Evolutionary conservation across 495 filamentous ascomycete genomes (phyloP), one percentile per base, ranked within the genome.

Genomic region (Penicillium subrubescens): DNA sequence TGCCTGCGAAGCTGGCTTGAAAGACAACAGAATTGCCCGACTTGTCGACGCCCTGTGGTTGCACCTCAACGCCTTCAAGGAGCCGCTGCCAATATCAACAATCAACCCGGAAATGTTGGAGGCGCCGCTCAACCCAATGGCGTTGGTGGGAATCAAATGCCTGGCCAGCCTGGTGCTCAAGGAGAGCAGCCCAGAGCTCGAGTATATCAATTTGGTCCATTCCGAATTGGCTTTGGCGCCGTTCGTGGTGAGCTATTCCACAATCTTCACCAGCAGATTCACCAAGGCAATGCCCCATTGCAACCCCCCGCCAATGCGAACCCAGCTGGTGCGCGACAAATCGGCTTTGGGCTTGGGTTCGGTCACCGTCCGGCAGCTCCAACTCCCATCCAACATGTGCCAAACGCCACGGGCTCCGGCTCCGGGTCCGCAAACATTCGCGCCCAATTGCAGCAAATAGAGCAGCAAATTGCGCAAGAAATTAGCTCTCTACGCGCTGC

Each of bases 1-100:
- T 99, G 95, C 71, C 86, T 99, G 50, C 89, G 92, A 71, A 96
- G 94, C 74, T 99, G 95, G 95, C 81, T 99, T n/a, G 95, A 98
- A 79, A 88, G 95, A 59, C 95, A 99, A 74, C 96, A 98, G 74
- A 93, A 95, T 25, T 99, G 95, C 75, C 95, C 95, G 12, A 98
- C 94, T 4, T 99, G 95, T 73, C 88, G 95, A 61, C 84, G 92
- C 34, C 86, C 95, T 23, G 96, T 99, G 34, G 61, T 81, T 19
- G 67, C 66, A 2, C 67, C 75, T 15, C 73, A 76, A 51, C 69
- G 74, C 33, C 68, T 68, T 43, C 70, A 70, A 56, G 73, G 65
- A 37, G 60, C 74, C 52, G 68, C 58, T 23, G 75, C 61, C 15
- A 67, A 51, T 29, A 71, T 54, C 44, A 73, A 75, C 56, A 69